Conservation (phyloP, 768 basidiomycete species). For the Boletus rubescentipes region DNA sequence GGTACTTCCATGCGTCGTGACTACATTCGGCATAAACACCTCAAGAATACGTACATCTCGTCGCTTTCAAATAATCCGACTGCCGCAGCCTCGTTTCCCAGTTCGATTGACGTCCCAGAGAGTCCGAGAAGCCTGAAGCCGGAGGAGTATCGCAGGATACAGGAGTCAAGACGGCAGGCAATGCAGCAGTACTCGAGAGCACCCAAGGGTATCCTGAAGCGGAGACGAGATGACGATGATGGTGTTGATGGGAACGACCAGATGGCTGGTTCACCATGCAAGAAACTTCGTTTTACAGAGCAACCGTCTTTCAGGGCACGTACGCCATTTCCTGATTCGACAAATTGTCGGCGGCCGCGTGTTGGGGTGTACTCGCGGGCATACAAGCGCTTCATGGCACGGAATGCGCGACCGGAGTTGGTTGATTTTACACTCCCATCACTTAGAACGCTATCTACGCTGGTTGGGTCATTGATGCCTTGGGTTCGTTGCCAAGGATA, state of each 20-base stretch:
- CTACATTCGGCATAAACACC: conserved; percentile 27
- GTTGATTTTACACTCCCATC: conserved; percentile 34
- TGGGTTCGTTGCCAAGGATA: conserved; percentile 25
- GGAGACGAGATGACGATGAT: conserved; percentile 25
- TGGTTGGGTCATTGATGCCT: conserved; percentile 32
- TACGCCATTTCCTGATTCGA: conserved; percentile 11
- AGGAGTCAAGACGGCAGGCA: conserved; percentile 30
- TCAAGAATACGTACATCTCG: conserved; percentile 31
- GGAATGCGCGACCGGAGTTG: conserved; percentile 16
- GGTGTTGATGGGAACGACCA: conserved; percentile 2
- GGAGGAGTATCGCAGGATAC: conserved; percentile 26
- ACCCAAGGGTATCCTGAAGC: conserved; percentile 31
- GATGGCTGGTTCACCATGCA: conserved; percentile 9
- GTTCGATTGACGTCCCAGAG: conserved; percentile 16
- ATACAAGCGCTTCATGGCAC: conserved; percentile 10
- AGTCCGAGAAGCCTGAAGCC: conserved; percentile 19
- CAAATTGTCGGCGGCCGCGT: conserved; percentile 18
- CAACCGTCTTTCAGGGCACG: conserved; percentile 13
- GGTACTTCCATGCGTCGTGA: conserved; percentile 24
- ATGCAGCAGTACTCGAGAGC: conserved; percentile 20
- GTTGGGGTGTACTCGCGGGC: conserved; percentile 11
- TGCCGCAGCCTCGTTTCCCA: conserved; percentile 9
- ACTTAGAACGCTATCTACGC: conserved; percentile 30
- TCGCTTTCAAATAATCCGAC: conserved; percentile 18
- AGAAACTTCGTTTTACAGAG: conserved; percentile 25